Percentiles rank a stretch among this genome's conserved stretches.
These are phyloP conservation scores for Blastobotrys petasosporus DNA, from an alignment of 1,139 yeast species.

Conservation along the genomic window DNA sequence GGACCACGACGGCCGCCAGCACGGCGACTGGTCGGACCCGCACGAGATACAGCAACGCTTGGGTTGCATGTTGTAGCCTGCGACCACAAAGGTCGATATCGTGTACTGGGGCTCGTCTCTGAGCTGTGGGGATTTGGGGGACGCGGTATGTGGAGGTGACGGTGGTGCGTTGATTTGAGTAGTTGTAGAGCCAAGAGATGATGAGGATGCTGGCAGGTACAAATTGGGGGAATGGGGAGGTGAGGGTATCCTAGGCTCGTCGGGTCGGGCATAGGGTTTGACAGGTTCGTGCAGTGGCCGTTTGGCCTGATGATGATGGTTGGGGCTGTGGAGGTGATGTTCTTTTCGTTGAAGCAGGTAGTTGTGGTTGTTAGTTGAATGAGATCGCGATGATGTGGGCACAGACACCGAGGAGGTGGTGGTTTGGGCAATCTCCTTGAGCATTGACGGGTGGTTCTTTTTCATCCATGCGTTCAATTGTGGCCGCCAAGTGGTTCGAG, in stretches of 20 bases:
- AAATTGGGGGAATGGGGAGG: too few relatives aligned
- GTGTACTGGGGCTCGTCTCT: conserved; percentile 6
- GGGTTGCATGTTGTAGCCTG: conserved; percentile 4
- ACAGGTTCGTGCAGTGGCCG: too few relatives aligned
- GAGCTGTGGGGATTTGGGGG: neutral
- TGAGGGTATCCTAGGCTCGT: too few relatives aligned
- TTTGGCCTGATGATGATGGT: too few relatives aligned
- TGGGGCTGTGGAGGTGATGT: too few relatives aligned
- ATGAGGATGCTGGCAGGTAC: neutral
- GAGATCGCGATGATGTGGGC: conserved; percentile 12
- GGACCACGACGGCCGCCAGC: conserved; percentile 99
- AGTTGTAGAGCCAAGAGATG: conserved; percentile 5
- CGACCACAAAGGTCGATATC: conserved; percentile 7
- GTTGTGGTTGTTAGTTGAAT: conserved; percentile 10
- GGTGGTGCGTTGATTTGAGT: conserved; percentile 12
- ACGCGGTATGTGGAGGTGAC: conserved; percentile 6
- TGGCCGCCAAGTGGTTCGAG: conserved; percentile 35
- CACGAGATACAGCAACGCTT: conserved; percentile 70
- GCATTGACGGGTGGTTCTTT: conserved; percentile 24
- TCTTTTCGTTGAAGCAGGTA: conserved; percentile 5
- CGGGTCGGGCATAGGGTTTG: too few relatives aligned
- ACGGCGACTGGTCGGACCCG: conserved; percentile 86
- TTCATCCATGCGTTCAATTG: conserved; percentile 36
- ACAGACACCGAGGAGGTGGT: conserved; percentile 11
- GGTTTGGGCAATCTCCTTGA: conserved; percentile 22